A percentile compares a stretch with the other conserved stretches of the same genome.
Evolutionary conservation across 2,329 filamentous ascomycete species (phyloP).

Genomic region (Byssothecium circinans): DNA sequence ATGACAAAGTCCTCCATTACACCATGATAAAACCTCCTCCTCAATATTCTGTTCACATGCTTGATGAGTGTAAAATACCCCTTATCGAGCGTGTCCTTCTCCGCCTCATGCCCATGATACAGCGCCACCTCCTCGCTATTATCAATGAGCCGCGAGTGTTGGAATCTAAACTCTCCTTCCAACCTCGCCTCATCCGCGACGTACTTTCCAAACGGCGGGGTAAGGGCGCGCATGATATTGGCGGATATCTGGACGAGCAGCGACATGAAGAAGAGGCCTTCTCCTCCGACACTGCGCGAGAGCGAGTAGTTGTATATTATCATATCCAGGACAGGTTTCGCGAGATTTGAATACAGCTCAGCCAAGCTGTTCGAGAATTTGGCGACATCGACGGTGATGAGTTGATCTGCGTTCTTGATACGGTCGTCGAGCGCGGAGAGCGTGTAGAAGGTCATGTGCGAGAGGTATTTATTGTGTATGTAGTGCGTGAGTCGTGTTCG

Average conservation of each 20-base stretch:
- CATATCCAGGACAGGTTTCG: constrained; percentile 94
- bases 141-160: constrained; percentile 92
- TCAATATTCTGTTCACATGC: constrained; percentile 94
- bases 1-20: constrained; percentile 99
- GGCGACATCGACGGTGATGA: constrained; percentile 94
- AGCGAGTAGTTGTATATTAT: constrained; percentile 94
- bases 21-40: constrained; percentile 91
- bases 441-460: constrained; percentile 97
- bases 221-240: constrained; percentile 88
- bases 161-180: constrained; percentile 94
- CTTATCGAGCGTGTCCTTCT: constrained; percentile 96
- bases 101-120: constrained; percentile 86
- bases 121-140: constrained; percentile 94
- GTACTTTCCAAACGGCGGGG: constrained; percentile 95
- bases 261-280: constrained; percentile 94
- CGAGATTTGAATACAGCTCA: constrained; percentile 93
- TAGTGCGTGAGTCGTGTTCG: constrained; percentile 89
- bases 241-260: constrained; percentile 91
- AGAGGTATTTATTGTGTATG: constrained; percentile 94
- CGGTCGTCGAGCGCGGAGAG: constrained; percentile 93
- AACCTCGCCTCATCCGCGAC: constrained; percentile 93
- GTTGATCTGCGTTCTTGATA: constrained; percentile 97
- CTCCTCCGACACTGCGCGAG: constrained; percentile 91
- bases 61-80: constrained; percentile 99
- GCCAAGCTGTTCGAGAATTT: constrained; percentile 95